phyloP scores from a whole-genome alignment of 208 protist genomes.

The Lotmaria passim region DNA sequence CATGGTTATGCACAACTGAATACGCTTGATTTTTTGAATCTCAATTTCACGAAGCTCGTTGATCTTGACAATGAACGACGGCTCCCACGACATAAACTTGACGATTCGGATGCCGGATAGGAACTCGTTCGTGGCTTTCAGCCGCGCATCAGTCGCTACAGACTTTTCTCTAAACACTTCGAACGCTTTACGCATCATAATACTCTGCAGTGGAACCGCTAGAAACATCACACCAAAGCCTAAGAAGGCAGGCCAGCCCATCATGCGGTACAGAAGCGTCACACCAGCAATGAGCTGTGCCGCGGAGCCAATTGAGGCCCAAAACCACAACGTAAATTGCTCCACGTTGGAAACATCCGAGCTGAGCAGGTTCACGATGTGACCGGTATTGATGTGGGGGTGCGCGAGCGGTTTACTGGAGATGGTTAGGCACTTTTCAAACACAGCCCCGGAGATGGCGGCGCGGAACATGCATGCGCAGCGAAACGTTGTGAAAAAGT shows the following conservation, averaged over 20 bases:
- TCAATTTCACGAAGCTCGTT: neutral
- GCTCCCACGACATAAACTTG: conserved; percentile 94
- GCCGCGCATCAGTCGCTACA: conserved; percentile 74
- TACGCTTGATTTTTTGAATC: neutral
- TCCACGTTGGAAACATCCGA: conserved; percentile 57
- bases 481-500: conserved; percentile 36
- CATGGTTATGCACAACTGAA: neutral
- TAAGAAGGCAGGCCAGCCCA: conserved; percentile 40
- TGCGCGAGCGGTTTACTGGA: conserved; percentile 43
- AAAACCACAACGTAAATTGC: neutral
- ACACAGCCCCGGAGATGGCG: conserved; percentile 65
- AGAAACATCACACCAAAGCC: conserved; percentile 23
- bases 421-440: conserved; percentile 80
- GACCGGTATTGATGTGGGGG: conserved; percentile 75
- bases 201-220: conserved; percentile 66
- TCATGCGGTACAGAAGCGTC: neutral
- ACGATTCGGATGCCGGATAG: conserved; percentile 89
- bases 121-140: conserved; percentile 93
- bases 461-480: conserved; percentile 57
- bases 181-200: conserved; percentile 47
- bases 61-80: conserved; percentile 7
- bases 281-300: neutral
- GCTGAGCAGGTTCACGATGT: conserved; percentile 88
- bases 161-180: conserved; percentile 26
- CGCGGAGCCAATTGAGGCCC: neutral